Evolutionary conservation across 148 eudicot species (phyloP).

Genomic region (Rhododendron vialii): DNA sequence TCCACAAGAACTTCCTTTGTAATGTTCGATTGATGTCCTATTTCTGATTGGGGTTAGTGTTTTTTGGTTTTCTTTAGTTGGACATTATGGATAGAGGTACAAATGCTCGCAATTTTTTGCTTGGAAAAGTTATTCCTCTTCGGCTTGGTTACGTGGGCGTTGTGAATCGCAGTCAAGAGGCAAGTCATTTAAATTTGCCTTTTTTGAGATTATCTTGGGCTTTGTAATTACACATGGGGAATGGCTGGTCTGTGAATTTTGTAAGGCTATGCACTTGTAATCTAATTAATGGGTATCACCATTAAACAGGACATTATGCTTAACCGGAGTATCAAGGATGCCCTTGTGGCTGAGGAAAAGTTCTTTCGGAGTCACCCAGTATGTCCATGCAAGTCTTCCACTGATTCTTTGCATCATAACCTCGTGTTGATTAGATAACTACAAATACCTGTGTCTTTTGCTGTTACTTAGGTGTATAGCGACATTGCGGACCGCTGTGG

Average conservation of each 20-base stretch:
- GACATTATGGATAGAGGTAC: constrained; percentile 97
- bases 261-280: constrained; percentile 5
- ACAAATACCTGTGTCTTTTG: neutral
- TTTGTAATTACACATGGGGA: neutral
- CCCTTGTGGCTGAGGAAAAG: constrained; percentile 92
- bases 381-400: constrained; percentile 13
- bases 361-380: constrained; percentile 91
- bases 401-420: neutral
- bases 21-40: neutral
- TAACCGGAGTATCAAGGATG: constrained; percentile 83
- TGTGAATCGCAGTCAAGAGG: constrained; percentile 96
- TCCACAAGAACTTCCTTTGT: neutral
- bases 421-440: neutral
- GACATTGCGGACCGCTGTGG: constrained; percentile 94
- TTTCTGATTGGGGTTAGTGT: neutral
- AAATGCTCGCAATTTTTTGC: constrained; percentile 86
- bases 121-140: constrained; percentile 88
- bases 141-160: constrained; percentile 90
- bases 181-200: constrained; percentile 19
- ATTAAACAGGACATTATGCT: constrained; percentile 62
- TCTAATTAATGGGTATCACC: constrained; percentile 6
- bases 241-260: neutral
- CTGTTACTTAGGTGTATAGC: constrained; percentile 60
- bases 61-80: constrained; percentile 42
- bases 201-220: neutral